phyloP scores from a whole-genome alignment of 2,329 filamentous ascomycete genomes.

The Aspergillus spinulosporus region DNA sequence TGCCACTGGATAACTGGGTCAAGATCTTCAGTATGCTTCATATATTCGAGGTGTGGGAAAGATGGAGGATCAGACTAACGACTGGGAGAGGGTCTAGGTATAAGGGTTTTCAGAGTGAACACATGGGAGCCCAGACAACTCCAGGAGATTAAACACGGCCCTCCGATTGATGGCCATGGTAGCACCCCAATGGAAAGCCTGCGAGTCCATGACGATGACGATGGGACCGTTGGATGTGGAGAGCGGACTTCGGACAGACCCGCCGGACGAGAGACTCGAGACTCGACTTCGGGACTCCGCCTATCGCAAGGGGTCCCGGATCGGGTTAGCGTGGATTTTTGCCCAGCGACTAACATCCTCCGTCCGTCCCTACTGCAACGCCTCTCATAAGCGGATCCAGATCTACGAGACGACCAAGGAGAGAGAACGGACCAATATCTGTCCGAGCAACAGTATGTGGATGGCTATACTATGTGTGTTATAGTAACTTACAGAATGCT shows the following conservation, averaged over 20 bases:
- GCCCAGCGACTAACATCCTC: neutral
- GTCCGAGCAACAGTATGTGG: neutral
- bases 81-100: neutral
- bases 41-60: too few species aligned
- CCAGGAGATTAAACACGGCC: neutral
- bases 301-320: neutral
- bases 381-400: too few species aligned
- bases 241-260: neutral
- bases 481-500: neutral
- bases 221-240: neutral
- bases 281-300: neutral
- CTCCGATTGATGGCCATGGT: too few species aligned
- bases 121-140: neutral
- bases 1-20: neutral
- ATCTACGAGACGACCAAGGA: too few species aligned
- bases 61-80: neutral
- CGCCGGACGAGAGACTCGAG: neutral
- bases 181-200: too few species aligned
- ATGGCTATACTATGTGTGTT: neutral
- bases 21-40: too few species aligned
- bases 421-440: neutral
- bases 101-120: neutral
- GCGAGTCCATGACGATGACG: too few species aligned
- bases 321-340: neutral
- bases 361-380: neutral